A percentile compares a stretch with the other conserved stretches of the same genome.
Evolutionary conservation across 2,329 filamentous ascomycete species (phyloP).

Genomic region (Hypoxylon sp.): DNA sequence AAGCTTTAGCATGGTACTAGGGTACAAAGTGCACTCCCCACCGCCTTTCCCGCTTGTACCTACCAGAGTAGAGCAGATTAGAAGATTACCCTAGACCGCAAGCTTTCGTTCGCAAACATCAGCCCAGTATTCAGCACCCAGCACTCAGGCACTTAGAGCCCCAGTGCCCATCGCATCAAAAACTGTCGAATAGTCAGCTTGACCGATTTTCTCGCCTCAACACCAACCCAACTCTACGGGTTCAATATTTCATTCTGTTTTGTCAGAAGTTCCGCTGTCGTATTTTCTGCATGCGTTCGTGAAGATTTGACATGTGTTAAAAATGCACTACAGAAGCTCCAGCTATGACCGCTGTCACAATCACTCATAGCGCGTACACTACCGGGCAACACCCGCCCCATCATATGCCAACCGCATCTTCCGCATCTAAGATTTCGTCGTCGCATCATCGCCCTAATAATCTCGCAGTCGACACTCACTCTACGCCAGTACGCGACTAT

Average conservation of each 20-base stretch:
- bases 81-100: constrained; percentile 27
- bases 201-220: constrained; percentile 22
- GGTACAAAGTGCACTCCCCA: constrained; percentile 18
- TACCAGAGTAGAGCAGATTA: constrained; percentile 30
- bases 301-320: constrained; percentile 24
- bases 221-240: constrained; percentile 7
- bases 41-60: constrained; percentile 38
- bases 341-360: constrained; percentile 49
- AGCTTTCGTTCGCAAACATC: constrained; percentile 39
- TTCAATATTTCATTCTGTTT: constrained; percentile 11
- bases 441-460: constrained; percentile 15
- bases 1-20: constrained; percentile 2
- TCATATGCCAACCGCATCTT: constrained; percentile 38
- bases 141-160: neutral
- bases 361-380: constrained; percentile 45
- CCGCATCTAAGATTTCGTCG: constrained; percentile 30
- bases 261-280: neutral
- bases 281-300: neutral
- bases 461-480: constrained; percentile 23
- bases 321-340: constrained; percentile 37
- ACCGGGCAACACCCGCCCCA: constrained; percentile 40
- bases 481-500: constrained; percentile 29
- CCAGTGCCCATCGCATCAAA: constrained; percentile 17
- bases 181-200: constrained; percentile 17
- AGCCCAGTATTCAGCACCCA: constrained; percentile 14